Evolutionary conservation across 1,284 basidiomycete species (phyloP).

Genomic region (Cryptococcus sp.): DNA sequence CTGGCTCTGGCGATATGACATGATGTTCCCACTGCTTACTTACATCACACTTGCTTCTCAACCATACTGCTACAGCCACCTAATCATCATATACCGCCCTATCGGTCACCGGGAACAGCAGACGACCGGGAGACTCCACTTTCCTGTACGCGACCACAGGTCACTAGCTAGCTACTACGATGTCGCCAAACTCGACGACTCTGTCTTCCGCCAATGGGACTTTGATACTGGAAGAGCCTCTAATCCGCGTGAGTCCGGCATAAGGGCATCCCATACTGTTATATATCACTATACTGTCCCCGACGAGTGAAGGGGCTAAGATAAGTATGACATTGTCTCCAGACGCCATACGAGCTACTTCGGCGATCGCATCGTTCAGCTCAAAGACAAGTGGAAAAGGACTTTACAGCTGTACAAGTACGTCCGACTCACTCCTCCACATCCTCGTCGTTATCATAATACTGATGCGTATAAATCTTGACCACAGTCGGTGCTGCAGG

Average conservation of each 20-base stretch:
- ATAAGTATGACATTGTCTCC: neutral
- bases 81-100: neutral
- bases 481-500: conserved; percentile 21
- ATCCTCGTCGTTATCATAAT: neutral
- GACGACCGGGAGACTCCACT: no score
- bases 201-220: conserved; percentile 20
- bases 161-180: neutral
- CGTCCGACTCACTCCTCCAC: neutral
- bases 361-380: conserved; percentile 51
- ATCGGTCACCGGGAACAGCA: neutral
- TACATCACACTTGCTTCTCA: no score
- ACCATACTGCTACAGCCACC: neutral
- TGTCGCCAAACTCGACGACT: neutral
- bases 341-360: conserved; percentile 55
- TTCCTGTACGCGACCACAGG: no score
- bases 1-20: no score
- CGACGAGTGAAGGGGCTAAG: no score
- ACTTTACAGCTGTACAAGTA: conserved; percentile 48
- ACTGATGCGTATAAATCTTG: neutral
- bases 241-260: conserved; percentile 39
- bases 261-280: no score
- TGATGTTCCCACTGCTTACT: no score
- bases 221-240: conserved; percentile 46
- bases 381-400: conserved; percentile 54
- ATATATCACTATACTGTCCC: no score